Conservation (phyloP, 208 protist genomes). For the Endotrypanum monterogeii region DNA sequence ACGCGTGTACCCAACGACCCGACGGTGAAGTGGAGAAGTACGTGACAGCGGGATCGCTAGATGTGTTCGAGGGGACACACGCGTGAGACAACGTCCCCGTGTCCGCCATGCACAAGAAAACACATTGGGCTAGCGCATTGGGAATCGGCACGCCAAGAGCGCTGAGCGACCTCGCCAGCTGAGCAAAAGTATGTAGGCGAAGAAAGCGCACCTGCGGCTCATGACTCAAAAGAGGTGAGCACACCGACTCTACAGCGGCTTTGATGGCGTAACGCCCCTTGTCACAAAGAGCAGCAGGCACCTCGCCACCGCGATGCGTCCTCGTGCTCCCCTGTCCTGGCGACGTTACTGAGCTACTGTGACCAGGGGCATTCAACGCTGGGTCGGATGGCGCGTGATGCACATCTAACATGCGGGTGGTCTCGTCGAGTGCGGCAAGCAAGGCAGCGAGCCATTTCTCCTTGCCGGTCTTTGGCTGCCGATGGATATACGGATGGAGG, state of each 20-base stretch:
- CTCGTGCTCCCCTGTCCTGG: not conserved
- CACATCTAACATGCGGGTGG: not conserved
- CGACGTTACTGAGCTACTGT: not conserved
- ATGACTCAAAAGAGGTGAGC: constrained; percentile 51
- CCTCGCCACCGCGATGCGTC: not conserved
- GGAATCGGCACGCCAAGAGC: constrained; percentile 33
- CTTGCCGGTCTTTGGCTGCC: constrained; percentile 37
- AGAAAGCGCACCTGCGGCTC: constrained; percentile 70
- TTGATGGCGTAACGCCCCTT: constrained; percentile 34
- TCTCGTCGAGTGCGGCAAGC: constrained; percentile 30
- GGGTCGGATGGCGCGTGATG: not conserved
- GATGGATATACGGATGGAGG: constrained; percentile 35
- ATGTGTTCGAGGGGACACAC: not conserved
- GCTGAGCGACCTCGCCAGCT: constrained; percentile 30
- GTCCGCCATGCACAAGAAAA: constrained; percentile 65
- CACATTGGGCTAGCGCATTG: constrained; percentile 70
- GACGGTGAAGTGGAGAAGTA: constrained; percentile 29
- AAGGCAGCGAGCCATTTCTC: constrained; percentile 41
- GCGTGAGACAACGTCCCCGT: not conserved
- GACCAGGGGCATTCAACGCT: not conserved
- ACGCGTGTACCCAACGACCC: constrained; percentile 47
- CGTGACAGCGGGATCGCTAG: not conserved
- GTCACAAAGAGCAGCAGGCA: constrained; percentile 8
- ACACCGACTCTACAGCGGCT: constrained; percentile 51
- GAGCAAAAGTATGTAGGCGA: constrained; percentile 43